Base-by-base conservation (phyloP, 2,329 filamentous ascomycete genomes). In the Claviceps cyperi region DNA sequence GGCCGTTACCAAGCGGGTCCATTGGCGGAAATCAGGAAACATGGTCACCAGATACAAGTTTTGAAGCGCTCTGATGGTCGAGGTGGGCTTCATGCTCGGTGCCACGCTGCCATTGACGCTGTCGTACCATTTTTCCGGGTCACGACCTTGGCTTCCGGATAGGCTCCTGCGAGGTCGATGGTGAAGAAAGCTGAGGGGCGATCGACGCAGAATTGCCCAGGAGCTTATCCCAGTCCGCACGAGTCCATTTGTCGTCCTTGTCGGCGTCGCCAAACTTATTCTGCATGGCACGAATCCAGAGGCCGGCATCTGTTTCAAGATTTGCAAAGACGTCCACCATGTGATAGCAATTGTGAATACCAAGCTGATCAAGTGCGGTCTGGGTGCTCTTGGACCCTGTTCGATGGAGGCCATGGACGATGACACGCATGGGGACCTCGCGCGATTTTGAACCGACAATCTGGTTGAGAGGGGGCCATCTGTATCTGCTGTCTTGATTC, bases 101-200 rank as follows among this genome's bases (percentile, higher is more conserved):
- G 37, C 52, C 4, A 63, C 60, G 39, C 50, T 58, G 41, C 50
- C 52, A 22, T 62, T 28, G 2, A 57, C 61, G 41, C 65, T 61
- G 11, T 57, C 50, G 56, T 68, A 68, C 66, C 66, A 69, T 38
- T 54, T 53, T 37, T 68, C 66, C n/a, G 63, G 59, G 44, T 69
- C 66, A 69, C 53, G 43, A 68, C 60, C 51, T 68, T 68, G 47
- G 66, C 66, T 9, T 67, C 64, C 4, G 63, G 63, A 45, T 63
- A 63, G 21, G 55, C 41, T 32, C 57, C 59, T 28, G 66, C 65
- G 13, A 69, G 58, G 46, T 69, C 65, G 48, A 59, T 50, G 46
- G 62, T 63, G 56, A 69, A 66, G 57, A 80, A 82, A 38, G 76
- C 68, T 0, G 78, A 66, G 1, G 82, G 79, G 15, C 78, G 60